A percentile compares a stretch with the other conserved stretches of the same genome.
Evolutionary conservation across 192 early-diverging fungal genomes (phyloP).

Genomic region (Mortierella alpina): DNA sequence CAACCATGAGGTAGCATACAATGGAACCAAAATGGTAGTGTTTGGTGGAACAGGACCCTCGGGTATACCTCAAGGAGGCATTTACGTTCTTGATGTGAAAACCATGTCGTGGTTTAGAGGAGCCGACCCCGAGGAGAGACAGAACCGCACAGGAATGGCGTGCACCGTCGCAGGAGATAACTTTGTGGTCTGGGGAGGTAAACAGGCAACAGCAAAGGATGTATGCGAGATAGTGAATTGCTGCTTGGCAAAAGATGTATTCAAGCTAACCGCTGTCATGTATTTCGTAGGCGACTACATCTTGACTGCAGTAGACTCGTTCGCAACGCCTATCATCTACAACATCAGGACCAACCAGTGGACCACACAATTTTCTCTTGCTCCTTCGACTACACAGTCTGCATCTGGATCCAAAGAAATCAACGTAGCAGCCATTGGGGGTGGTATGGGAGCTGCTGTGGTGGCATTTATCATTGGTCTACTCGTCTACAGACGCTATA

Average conservation of each 20-base stretch:
- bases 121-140: background rate
- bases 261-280: background rate
- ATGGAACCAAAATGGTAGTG: conserved; percentile 9
- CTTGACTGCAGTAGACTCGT: background rate
- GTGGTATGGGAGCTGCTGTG: no score
- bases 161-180: conserved; percentile 15
- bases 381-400: background rate
- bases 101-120: conserved; percentile 1
- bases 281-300: background rate
- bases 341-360: conserved; percentile 4
- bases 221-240: background rate
- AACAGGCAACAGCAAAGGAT: background rate
- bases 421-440: background rate
- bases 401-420: background rate
- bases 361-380: background rate
- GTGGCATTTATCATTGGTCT: no score
- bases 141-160: conserved; percentile 1
- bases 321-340: background rate
- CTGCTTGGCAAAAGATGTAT: background rate
- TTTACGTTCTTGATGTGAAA: conserved; percentile 3
- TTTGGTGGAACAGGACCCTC: background rate
- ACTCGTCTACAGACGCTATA: no score
- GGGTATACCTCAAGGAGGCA: background rate
- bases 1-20: background rate
- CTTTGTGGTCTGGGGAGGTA: conserved; percentile 10